Evolutionary conservation across 805 yeast genomes (phyloP), one percentile per base, ranked within the genome.

Genomic region (Schwanniomyces pseudopolymorphus): DNA sequence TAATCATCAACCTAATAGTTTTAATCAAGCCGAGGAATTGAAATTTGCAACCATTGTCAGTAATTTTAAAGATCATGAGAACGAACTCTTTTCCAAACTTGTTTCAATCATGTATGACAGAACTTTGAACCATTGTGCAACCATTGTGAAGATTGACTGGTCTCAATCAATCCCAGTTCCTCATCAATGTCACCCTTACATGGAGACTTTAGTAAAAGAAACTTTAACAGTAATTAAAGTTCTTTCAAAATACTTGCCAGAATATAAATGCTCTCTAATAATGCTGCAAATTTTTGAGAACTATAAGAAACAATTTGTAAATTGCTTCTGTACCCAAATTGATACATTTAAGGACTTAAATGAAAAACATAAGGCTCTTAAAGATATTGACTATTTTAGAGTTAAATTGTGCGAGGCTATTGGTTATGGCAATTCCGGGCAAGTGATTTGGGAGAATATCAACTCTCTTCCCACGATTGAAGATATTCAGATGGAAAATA

Each of bases 21-120:
- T 26, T 26, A 28, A 42, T 33, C 42, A 47, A 26, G 48, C 44
- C 28, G 74, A 70, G 11, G 69, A 65, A 11, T 48, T 63, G 2
- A 65, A 61, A 1, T 67, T 59, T 43, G 47, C 56, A 21, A 49
- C 62, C 16, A 62, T 78, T 10, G 58, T 65, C 14, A 62, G 70
- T 16, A 63, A 70, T 25, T 78, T 77, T 57, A 70, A 68, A 39
- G 86, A 81, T 46, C 92, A 86, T 53, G 83, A 83, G 47, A 72
- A 69, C 43, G 88, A 84, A 51, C 72, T 87, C 11, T 79, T 80
- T 50, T 67, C 78, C 37, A 85, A 85, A 58, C 70, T 87, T 38
- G 79, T 85, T n/a, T 74, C 84, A 2, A 77, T 86, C 14, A 85
- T 86, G 91, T 71, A 74, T 36, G 91, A 85, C 49, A 77, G 88